phyloP scores from a whole-genome alignment of 2,329 filamentous ascomycete species.

The Drechslerella stenobrocha region DNA sequence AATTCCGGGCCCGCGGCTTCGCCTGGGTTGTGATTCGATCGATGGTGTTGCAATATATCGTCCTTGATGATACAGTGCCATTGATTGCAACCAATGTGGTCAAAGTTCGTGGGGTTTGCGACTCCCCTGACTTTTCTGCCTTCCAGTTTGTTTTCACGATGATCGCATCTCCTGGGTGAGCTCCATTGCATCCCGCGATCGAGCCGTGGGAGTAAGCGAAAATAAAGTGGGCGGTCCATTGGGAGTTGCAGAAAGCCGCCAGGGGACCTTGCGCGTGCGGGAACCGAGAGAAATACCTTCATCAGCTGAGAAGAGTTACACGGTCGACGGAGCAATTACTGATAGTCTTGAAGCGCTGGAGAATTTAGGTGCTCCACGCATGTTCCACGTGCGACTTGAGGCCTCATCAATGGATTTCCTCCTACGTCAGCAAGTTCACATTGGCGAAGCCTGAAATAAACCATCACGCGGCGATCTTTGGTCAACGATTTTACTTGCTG shows the following conservation, averaged over 20 bases:
- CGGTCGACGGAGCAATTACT: conserved; percentile 8
- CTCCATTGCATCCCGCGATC: no score
- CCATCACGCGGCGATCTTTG: conserved; percentile 31
- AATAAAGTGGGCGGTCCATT: conserved; percentile 31
- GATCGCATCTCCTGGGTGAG: no score
- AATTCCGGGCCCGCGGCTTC: conserved; percentile 1
- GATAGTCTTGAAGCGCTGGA: conserved; percentile 39
- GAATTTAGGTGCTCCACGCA: conserved; percentile 6
- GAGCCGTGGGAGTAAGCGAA: conserved; percentile 25
- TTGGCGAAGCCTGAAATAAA: conserved; percentile 15
- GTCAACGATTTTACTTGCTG: conserved; percentile 36
- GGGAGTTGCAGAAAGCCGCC: conserved; percentile 38
- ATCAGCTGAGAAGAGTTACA: conserved; percentile 38
- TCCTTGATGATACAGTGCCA: background rate
- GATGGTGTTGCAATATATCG: background rate
- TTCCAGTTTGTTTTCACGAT: no score
- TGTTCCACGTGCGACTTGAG: conserved; percentile 15
- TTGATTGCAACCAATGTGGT: background rate
- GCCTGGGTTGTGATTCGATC: background rate
- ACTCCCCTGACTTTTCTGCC: no score
- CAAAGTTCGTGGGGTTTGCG: no score
- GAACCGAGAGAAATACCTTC: conserved; percentile 16
- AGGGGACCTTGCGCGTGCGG: conserved; percentile 43
- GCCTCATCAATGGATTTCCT: conserved; percentile 15
- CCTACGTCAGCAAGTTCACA: conserved; percentile 11